Base-by-base conservation (phyloP, 2,329 filamentous ascomycete species). In the Aspergillus persii region DNA sequence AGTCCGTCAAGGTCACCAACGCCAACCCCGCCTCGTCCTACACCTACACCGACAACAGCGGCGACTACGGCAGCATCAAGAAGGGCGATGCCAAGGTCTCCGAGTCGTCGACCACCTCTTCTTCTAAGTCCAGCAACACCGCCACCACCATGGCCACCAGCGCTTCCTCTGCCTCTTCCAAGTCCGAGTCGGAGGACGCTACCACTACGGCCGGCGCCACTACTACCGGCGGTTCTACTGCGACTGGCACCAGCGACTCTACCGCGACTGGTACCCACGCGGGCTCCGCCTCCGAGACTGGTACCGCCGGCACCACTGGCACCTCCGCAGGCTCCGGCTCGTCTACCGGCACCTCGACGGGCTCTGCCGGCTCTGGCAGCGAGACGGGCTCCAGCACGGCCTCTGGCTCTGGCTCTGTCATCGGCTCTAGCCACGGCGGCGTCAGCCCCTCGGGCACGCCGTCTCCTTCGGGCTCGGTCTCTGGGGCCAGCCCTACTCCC, bases 21-120 rank as follows among this genome's bases (percentile, higher is more conserved):
- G 47, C 44, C 36, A 58, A 15, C 27, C 56, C 56, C 1, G 80
- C 77, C 56, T 85, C 85, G 66, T 84, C 86, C 68, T 93, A 92
- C 71, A 75, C 81, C 50, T 92, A 85, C 67, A 79, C 80, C 29
- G 89, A 90, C 69, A 77, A 77, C 44, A 79, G 81, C 1, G 89
- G 89, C 54, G 78, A 76, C 55, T 89, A 80, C 79, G 67, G 87
- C 67, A 89, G 86, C 76, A 89, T 90, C 72, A 79, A 88, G 65
- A 54, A 64, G 52, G 63, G 56, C 30, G 67, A 63, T 8, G 61
- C 44, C 23, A 44, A 44, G 31, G 27, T 59, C 27, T 51, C 52
- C 26, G 44, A 61, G 15, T 56, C 59, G 33, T 54, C 53, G 50
- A 53, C 58, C 49, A 51, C 55, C 26, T 56, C 57, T 39, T 53